A percentile compares a stretch with the other conserved stretches of the same genome.
Conservation (phyloP, 1,284 basidiomycete species). For the Lentinula novae-zelandiae region DNA sequence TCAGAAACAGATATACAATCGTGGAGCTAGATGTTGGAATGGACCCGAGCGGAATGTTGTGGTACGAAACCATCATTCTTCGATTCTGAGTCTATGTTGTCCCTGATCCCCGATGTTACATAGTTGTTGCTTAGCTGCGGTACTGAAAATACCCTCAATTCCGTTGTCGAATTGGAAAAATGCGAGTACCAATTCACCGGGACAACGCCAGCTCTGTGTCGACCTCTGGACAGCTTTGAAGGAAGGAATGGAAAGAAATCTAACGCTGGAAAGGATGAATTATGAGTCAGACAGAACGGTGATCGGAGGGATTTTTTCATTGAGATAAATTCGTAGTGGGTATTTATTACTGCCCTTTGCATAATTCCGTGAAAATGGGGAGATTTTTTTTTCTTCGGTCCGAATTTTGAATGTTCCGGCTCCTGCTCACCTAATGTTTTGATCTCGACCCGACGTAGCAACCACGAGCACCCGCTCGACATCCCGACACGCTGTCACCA, state of each 20-base stretch:
- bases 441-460: no score
- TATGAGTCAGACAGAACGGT: conserved; percentile 29
- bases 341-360: no score
- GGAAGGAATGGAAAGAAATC: conserved; percentile 27
- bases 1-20: conserved; percentile 75
- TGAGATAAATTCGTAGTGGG: background rate
- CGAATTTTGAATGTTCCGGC: no score
- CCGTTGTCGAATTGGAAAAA: conserved; percentile 91
- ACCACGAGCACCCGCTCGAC: no score
- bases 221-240: conserved; percentile 41
- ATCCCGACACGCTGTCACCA: no score
- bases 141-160: conserved; percentile 78
- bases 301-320: background rate
- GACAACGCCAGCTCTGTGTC: conserved; percentile 87
- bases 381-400: no score
- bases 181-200: conserved; percentile 93
- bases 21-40: conserved; percentile 94
- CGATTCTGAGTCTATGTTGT: background rate
- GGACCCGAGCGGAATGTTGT: conserved; percentile 84
- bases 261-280: conserved; percentile 38
- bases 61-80: conserved; percentile 36
- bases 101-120: background rate
- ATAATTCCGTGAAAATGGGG: no score
- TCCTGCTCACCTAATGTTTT: no score
- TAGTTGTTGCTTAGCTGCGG: conserved; percentile 85